These are phyloP conservation scores for Pleurotus eryngii DNA, from an alignment of 768 basidiomycete genomes.

Conservation along the genomic window DNA sequence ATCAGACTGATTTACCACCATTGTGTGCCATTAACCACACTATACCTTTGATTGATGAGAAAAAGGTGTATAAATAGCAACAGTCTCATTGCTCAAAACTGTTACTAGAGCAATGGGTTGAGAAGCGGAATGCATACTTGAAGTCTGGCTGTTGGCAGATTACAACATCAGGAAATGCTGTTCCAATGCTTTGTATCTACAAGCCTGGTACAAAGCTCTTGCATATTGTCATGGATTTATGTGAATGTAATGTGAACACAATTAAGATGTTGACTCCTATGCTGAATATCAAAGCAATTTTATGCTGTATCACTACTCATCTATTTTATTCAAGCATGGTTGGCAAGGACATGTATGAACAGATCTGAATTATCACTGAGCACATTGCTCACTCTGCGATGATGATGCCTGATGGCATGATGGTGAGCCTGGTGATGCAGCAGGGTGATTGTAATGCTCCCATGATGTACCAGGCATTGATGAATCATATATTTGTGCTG, in stretches of 20 bases:
- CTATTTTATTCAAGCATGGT: constrained; percentile 14
- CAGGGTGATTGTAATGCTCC: constrained; percentile 4
- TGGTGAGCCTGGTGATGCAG: constrained; percentile 34
- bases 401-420: constrained; percentile 28
- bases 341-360: constrained; percentile 38
- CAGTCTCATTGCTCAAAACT: constrained; percentile 35
- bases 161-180: constrained; percentile 25
- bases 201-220: too few relatives aligned
- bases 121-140: constrained; percentile 26
- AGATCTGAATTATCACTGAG: constrained; percentile 27
- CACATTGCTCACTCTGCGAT: constrained; percentile 25
- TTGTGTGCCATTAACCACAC: constrained; percentile 36
- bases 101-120: constrained; percentile 23
- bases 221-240: too few relatives aligned
- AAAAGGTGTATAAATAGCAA: constrained; percentile 28
- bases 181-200: constrained; percentile 25
- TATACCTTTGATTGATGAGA: constrained; percentile 36
- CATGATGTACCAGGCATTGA: too few relatives aligned
- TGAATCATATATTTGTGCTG: constrained; percentile 2
- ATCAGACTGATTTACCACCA: constrained; percentile 32
- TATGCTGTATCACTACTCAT: too few relatives aligned
- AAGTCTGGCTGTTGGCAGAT: constrained; percentile 26
- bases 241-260: too few relatives aligned
- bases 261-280: too few relatives aligned
- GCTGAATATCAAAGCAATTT: too few relatives aligned